Evolutionary conservation across 441 rosid species (phyloP).

Genomic region (Geranium incanum): DNA sequence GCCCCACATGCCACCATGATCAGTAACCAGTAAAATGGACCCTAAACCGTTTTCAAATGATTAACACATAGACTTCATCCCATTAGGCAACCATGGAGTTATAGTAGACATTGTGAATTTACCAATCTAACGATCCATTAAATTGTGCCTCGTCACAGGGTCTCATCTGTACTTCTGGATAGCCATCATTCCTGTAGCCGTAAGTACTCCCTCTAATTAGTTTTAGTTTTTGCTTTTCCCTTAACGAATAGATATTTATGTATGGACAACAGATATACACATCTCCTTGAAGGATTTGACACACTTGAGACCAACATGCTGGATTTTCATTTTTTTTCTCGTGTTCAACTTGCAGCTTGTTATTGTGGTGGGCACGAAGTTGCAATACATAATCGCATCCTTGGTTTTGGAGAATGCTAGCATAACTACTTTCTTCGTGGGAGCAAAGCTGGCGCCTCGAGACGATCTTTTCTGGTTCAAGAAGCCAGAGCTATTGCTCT

Average conservation of each 20-base stretch:
- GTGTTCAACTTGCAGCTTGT: conserved; percentile 36
- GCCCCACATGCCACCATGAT: neutral
- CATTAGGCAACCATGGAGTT: no score
- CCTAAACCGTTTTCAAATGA: neutral
- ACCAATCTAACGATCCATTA: conserved; percentile 11
- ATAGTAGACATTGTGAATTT: neutral
- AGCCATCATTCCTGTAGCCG: conserved; percentile 72
- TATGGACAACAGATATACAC: neutral
- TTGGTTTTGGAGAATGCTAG: conserved; percentile 52
- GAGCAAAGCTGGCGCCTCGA: conserved; percentile 43
- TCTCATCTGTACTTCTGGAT: conserved; percentile 95
- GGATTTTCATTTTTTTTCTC: conserved; percentile 13
- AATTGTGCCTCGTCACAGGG: conserved; percentile 39
- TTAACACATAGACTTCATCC: neutral
- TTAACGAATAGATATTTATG: neutral
- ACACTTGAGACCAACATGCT: conserved; percentile 7
- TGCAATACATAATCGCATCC: conserved; percentile 63
- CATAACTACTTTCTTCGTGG: conserved; percentile 31
- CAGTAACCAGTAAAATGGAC: neutral
- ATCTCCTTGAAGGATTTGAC: neutral
- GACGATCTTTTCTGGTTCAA: conserved; percentile 69
- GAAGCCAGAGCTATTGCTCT: conserved; percentile 53
- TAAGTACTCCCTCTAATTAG: conserved; percentile 32
- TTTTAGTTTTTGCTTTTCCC: conserved; percentile 12
- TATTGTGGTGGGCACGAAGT: conserved; percentile 50